Evolutionary conservation across 2,329 filamentous ascomycete species (phyloP).

Genomic region (Sphaerulina populicola): DNA sequence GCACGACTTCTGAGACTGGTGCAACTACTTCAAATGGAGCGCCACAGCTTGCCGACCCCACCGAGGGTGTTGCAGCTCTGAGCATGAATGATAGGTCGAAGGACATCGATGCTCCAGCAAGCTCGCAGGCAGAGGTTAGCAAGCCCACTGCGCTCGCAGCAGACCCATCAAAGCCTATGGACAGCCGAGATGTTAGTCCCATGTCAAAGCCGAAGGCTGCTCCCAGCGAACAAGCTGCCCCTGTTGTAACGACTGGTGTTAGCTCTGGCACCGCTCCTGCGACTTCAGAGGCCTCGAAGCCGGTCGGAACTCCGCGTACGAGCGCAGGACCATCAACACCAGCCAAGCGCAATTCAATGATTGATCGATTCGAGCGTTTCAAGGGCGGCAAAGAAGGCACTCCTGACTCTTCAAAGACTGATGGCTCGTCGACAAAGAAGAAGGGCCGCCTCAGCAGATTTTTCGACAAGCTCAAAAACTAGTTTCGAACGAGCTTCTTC

Average conservation of each 20-base stretch:
- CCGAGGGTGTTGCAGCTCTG: constrained; percentile 21
- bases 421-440: constrained; percentile 38
- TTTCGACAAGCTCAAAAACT: constrained; percentile 41
- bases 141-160: constrained; percentile 10
- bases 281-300: constrained; percentile 12
- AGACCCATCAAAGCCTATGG: constrained; percentile 18
- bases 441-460: constrained; percentile 43
- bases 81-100: constrained; percentile 24
- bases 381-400: constrained; percentile 29
- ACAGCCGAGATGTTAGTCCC: constrained; percentile 38
- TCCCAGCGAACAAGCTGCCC: constrained; percentile 30
- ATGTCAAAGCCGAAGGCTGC: constrained; percentile 34
- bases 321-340: constrained; percentile 22
- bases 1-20: not conserved
- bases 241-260: constrained; percentile 37
- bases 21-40: constrained; percentile 21
- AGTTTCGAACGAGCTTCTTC: constrained; percentile 6
- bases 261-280: constrained; percentile 30
- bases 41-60: constrained; percentile 27
- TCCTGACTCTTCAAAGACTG: constrained; percentile 34
- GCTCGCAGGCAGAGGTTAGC: constrained; percentile 14
- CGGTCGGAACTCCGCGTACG: constrained; percentile 25
- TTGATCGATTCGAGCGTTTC: constrained; percentile 26
- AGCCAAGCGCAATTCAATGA: constrained; percentile 25
- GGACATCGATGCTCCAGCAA: constrained; percentile 34